Percentiles rank a stretch among this genome's conserved stretches.
Evolutionary conservation across 2,329 filamentous ascomycete genomes (phyloP).

Genomic region (Fusarium miscanthi): DNA sequence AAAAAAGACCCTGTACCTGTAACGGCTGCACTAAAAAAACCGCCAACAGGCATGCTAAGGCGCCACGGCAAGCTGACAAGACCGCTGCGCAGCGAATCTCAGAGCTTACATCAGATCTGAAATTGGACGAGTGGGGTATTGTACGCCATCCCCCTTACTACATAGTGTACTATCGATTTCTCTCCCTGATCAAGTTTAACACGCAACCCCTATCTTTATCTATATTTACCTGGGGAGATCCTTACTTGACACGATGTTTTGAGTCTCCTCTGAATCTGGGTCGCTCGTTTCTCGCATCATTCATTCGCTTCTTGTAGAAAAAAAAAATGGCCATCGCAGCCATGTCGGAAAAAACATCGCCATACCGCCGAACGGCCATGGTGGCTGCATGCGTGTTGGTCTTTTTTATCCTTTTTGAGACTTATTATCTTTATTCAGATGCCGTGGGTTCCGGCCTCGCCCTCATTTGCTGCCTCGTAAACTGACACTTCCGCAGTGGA

Average conservation of each 20-base stretch:
- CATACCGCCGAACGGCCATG: constrained; percentile 13
- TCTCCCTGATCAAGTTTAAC: constrained; percentile 12
- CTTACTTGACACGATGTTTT: neutral
- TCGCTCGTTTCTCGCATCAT: neutral
- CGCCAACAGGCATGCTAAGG: neutral
- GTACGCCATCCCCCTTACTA: constrained; percentile 16
- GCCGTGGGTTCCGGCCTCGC: constrained; percentile 4
- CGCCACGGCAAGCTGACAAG: neutral
- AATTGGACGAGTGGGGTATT: constrained; percentile 22
- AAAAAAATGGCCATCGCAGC: constrained; percentile 8
- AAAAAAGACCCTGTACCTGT: neutral
- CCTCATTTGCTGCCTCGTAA: constrained; percentile 6
- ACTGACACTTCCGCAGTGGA: constrained; percentile 19
- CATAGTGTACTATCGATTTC: constrained; percentile 8
- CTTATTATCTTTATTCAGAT: constrained; percentile 20
- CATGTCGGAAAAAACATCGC: constrained; percentile 15
- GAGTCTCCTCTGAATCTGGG: neutral
- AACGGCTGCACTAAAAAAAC: neutral
- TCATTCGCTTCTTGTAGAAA: neutral
- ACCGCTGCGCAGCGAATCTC: neutral
- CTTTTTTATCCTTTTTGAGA: constrained; percentile 24
- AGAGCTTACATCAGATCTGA: constrained; percentile 14
- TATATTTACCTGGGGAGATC: constrained; percentile 3
- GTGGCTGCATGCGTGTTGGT: constrained; percentile 9
- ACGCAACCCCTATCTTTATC: neutral